Evolutionary conservation across 2,329 filamentous ascomycete genomes (phyloP).

Genomic region (Cytospora paraplurivora): DNA sequence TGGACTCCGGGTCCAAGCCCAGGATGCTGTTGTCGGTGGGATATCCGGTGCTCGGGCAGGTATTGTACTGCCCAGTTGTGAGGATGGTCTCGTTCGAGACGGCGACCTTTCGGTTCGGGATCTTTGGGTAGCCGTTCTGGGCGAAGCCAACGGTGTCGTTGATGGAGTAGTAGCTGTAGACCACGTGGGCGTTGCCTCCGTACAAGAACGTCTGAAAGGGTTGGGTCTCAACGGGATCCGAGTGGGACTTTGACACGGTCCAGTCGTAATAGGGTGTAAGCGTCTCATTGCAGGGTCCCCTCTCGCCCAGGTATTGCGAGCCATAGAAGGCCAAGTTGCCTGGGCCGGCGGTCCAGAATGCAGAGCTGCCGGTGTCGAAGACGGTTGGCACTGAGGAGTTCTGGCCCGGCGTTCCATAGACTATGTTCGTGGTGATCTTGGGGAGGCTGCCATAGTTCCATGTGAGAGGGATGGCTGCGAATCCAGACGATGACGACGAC

Average conservation of each 20-base stretch:
- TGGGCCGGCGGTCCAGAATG: conserved; percentile 7
- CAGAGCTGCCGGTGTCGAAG: conserved; percentile 10
- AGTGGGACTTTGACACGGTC: background rate
- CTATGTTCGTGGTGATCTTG: conserved; percentile 10
- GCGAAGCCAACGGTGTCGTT: conserved; percentile 8
- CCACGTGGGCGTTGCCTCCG: background rate
- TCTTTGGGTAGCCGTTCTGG: background rate
- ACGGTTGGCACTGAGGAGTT: conserved; percentile 4
- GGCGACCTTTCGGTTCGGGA: background rate
- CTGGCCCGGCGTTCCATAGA: conserved; percentile 10
- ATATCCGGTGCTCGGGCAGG: background rate
- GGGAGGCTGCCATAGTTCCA: conserved; percentile 11
- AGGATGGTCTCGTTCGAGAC: conserved; percentile 6
- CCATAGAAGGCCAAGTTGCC: conserved; percentile 12
- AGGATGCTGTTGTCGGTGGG: conserved; percentile 5
- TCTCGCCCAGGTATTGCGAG: background rate
- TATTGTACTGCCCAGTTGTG: background rate
- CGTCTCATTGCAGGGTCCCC: conserved; percentile 12
- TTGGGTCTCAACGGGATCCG: background rate
- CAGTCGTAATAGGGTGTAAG: conserved; percentile 8
- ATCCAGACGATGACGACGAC: background rate
- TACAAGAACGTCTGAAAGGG: background rate
- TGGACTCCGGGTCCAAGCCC: background rate
- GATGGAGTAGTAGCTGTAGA: conserved; percentile 1
- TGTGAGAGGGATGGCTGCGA: conserved; percentile 7